These are phyloP conservation scores for Globisporangium barbulae DNA, from an alignment of 352 stramenopile genomes.

Conservation along the genomic window DNA sequence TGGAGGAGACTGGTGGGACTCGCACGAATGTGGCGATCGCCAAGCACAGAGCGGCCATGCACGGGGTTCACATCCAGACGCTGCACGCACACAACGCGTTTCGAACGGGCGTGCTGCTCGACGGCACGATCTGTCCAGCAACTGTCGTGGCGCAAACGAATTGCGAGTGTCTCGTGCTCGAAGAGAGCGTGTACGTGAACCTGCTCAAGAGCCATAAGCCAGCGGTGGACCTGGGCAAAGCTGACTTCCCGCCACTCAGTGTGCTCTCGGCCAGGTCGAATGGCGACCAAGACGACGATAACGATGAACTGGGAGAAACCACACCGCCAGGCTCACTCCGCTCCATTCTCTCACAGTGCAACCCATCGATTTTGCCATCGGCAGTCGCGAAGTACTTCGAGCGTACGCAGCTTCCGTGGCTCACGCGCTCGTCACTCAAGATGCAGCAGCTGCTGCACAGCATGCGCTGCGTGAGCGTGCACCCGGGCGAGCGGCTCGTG, in stretches of 20 bases:
- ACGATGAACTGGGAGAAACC: not conserved
- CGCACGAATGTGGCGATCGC: constrained; percentile 9
- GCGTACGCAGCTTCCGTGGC: constrained; percentile 25
- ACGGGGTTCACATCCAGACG: constrained; percentile 58
- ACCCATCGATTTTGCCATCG: constrained; percentile 12
- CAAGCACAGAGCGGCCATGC: constrained; percentile 35
- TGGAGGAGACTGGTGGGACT: not conserved
- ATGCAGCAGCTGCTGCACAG: constrained; percentile 35
- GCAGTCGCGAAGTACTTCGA: constrained; percentile 32
- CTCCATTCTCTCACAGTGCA: constrained; percentile 10
- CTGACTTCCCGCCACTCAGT: not conserved
- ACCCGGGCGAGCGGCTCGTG: constrained; percentile 40
- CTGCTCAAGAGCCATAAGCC: constrained; percentile 36
- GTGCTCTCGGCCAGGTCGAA: not conserved
- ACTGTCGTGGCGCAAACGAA: constrained; percentile 54
- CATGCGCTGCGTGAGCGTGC: constrained; percentile 26
- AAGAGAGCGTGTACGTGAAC: constrained; percentile 37
- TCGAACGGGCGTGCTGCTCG: constrained; percentile 46
- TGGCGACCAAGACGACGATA: not conserved
- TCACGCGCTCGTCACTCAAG: constrained; percentile 26
- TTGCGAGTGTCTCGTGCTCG: constrained; percentile 47
- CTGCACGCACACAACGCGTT: constrained; percentile 49
- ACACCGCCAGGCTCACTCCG: constrained; percentile 5
- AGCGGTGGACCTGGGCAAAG: constrained; percentile 27
- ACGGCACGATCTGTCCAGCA: constrained; percentile 35